phyloP scores from a whole-genome alignment of 306 rosid species.

The Begonia loranthoides region DNA sequence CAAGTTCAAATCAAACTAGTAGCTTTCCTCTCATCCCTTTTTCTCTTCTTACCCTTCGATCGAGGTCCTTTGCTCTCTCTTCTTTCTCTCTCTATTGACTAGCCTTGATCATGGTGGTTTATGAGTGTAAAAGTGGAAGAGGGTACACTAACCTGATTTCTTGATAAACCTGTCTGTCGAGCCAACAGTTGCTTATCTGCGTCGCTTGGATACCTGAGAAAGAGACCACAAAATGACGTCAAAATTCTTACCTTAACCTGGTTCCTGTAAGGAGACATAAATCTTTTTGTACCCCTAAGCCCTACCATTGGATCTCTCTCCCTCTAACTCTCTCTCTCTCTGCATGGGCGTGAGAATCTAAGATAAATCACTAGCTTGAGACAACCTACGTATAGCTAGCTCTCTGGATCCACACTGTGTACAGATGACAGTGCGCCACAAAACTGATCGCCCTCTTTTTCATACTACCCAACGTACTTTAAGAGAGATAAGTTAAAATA shows the following conservation, averaged over 20 bases:
- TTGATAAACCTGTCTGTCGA: constrained; percentile 18
- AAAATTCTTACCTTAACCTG: too few relatives aligned
- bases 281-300: background rate
- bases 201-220: constrained; percentile 17
- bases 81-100: too few relatives aligned
- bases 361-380: background rate
- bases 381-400: too few relatives aligned
- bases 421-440: too few relatives aligned
- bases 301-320: too few relatives aligned
- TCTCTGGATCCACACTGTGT: too few relatives aligned
- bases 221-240: background rate
- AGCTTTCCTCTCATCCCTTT: too few relatives aligned
- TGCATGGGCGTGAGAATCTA: constrained; percentile 5
- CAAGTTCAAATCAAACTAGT: too few relatives aligned
- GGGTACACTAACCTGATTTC: constrained; percentile 11
- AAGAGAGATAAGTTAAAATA: background rate
- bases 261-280: background rate
- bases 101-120: too few relatives aligned
- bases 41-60: too few relatives aligned
- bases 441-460: background rate
- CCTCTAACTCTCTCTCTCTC: background rate
- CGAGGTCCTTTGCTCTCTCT: too few relatives aligned
- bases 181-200: constrained; percentile 18
- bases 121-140: background rate
- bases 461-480: background rate